Evolutionary conservation across 768 basidiomycete genomes (phyloP).

Genomic region (Mycena crocata): DNA sequence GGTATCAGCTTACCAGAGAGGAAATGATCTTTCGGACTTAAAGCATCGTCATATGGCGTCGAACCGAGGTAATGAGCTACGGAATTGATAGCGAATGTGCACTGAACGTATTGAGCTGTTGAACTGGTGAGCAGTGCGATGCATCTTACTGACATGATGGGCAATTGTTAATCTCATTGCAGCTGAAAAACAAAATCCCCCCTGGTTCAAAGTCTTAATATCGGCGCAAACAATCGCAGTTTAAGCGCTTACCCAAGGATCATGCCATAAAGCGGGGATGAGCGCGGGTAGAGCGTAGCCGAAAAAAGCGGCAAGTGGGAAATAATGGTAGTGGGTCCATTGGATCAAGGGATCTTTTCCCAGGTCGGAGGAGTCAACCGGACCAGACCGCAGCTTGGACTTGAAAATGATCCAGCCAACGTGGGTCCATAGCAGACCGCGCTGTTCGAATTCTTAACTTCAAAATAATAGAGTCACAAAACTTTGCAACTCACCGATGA

Average conservation of each 20-base stretch:
- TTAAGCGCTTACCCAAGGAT: slow-evolving; percentile 44
- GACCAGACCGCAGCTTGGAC: slow-evolving; percentile 75
- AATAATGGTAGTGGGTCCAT: slow-evolving; percentile 84
- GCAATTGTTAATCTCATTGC: slow-evolving; percentile 78
- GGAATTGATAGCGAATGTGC: slow-evolving; percentile 91
- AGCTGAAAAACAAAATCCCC: slow-evolving; percentile 83
- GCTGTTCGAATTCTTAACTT: slow-evolving; percentile 41
- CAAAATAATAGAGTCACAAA: slow-evolving; percentile 7
- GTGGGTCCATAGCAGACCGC: slow-evolving; percentile 84
- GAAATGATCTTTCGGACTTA: slow-evolving; percentile 82
- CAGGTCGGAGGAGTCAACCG: slow-evolving; percentile 79
- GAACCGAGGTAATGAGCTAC: slow-evolving; percentile 88
- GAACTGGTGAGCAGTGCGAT: slow-evolving; percentile 5
- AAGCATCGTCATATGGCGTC: slow-evolving; percentile 83
- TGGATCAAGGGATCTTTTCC: slow-evolving; percentile 74
- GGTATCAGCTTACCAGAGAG: slow-evolving; percentile 55
- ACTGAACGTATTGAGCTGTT: slow-evolving; percentile 52
- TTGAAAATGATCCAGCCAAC: slow-evolving; percentile 89
- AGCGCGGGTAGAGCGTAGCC: slow-evolving; percentile 77
- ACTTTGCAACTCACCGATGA: slow-evolving; percentile 48
- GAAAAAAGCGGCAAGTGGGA: slow-evolving; percentile 69
- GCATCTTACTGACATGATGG: slow-evolving; percentile 73
- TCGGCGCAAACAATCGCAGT: background rate
- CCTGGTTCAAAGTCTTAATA: slow-evolving; percentile 56
- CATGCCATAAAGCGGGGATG: slow-evolving; percentile 80